Base-by-base conservation (phyloP, 495 filamentous ascomycete genomes). In the Penicillium waksmanii region DNA sequence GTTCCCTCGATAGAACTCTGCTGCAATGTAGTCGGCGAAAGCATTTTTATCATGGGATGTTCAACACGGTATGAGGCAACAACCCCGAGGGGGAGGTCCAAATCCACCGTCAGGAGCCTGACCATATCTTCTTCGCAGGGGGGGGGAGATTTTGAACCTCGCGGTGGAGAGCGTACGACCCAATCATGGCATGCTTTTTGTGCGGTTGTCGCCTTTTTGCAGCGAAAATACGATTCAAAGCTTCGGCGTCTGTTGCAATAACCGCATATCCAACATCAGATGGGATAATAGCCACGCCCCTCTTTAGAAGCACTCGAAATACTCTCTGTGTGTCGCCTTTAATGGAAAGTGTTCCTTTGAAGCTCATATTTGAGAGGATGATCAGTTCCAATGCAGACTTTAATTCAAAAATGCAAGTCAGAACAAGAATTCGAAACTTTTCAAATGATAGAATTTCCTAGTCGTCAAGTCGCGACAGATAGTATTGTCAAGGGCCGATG, bases 101-200 rank as follows among this genome's bases (percentile, higher is more conserved):
- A 49, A 18, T 65, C 59, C 2, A 66, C 57, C 4, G 63, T 60
- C 34, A 70, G 44, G 1, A 61, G 52, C 17, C 48, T 63, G 10
- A 72, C 63, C 40, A 72, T 66, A 1, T 35, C 50, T 3, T 15
- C 56, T 47, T 62, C 25, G 4, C 17, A 18, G 0, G 60, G 33
- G 4, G 33, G 4, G 63, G 52, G 13, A 68, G 58, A 19, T 44
- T 5, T 55, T 70, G 67, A 12, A 68, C 40, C 5, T 47, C 48
- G 31, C 52, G 21, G n/a, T 70, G 65, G 0, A 70, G 63, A 38
- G 59, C 43, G 33, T 63, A 68, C 18, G 38, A 61, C 5, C 69
- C 67, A 13, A 70, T 58, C 63, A 72, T 66, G 19, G 63, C 69
- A 46, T 72, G 67, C 13, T 55, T 52, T 44, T 70, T 70, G 40